Base-by-base conservation (phyloP, 1,139 yeast genomes). In the Hemisphaericaspora xylofermentans region DNA sequence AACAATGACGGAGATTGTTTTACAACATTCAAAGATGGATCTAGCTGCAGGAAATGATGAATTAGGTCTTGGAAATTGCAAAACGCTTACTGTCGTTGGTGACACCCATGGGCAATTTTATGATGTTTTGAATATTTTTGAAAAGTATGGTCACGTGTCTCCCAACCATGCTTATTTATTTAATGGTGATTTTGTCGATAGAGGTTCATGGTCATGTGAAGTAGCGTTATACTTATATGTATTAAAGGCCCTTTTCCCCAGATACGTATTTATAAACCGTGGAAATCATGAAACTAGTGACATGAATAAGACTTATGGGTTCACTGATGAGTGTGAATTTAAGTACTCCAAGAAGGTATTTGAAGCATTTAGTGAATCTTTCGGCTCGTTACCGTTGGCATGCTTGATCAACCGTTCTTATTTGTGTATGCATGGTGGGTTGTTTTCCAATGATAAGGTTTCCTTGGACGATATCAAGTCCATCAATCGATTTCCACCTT, bases 121-220 rank as follows among this genome's bases (percentile, higher is more conserved):
- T 57, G 98, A 93, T 59, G 80, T 93, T 38, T 66, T 91, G 56
- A 85, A 91, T 59, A 74, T 93, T 40, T 93, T 93, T 61, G 61
- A 74, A 34, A 72, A 62, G 36, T 89, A 82, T 56, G 98, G 98
- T 6, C 62, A 66, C 45, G 84, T 81, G 17, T 78, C 83, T 2
- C 62, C 71, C 1, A 71, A 73, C n/a, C 97, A 91, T 61, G 74
- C 82, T 14, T 93, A 87, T 59, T 66, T 93, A 43, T 91, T 93
- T 69, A 93, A 93, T 58, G 98, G 99, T 37, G 98, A 94, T 65
- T 93, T 93, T 65, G 98, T 93, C 4, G 99, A 93, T 59, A 76
- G 99, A 58, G 99, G 99, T 2, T 87, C 96, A 6, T 93, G 98
- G 98, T 88, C 97, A 4, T 87, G 96, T 58, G 99, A 93, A 61